Conservation (phyloP, 1,139 yeast genomes). For the Candida frijolesensis region DNA sequence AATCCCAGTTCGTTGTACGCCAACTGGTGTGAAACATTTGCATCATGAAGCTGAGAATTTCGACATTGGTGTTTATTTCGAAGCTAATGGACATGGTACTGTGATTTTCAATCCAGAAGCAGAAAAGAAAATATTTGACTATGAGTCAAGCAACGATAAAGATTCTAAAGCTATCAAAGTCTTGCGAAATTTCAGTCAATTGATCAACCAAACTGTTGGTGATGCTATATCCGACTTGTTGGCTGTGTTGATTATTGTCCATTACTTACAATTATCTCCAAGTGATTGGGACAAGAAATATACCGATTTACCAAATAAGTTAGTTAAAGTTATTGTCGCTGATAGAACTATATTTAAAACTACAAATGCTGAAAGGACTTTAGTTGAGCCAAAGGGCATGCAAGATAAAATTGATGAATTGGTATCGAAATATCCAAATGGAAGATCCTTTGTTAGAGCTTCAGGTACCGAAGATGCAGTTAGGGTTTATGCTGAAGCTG, state of each 20-base stretch:
- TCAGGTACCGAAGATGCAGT: slow-evolving; percentile 99
- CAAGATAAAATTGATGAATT: slow-evolving; percentile 71
- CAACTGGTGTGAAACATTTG: slow-evolving; percentile 95
- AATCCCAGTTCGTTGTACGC: slow-evolving; percentile 84
- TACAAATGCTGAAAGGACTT: slow-evolving; percentile 85
- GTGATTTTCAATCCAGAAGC: slow-evolving; percentile 74
- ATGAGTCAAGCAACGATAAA: slow-evolving; percentile 24
- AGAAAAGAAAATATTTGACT: slow-evolving; percentile 34
- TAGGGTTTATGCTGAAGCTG: slow-evolving; percentile 91
- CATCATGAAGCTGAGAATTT: slow-evolving; percentile 85
- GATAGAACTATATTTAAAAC: slow-evolving; percentile 82
- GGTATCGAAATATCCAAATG: slow-evolving; percentile 59
- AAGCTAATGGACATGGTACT: slow-evolving; percentile 99
- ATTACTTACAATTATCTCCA: slow-evolving; percentile 58
- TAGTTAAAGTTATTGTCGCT: slow-evolving; percentile 78
- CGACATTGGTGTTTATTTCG: slow-evolving; percentile 93
- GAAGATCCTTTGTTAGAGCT: slow-evolving; percentile 93
- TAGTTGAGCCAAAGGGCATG: slow-evolving; percentile 75
- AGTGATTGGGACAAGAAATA: slow-evolving; percentile 76
- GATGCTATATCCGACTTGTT: slow-evolving; percentile 92
- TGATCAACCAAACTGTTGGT: slow-evolving; percentile 96
- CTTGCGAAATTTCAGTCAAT: slow-evolving; percentile 58
- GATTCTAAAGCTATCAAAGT: slow-evolving; percentile 49
- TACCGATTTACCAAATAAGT: slow-evolving; percentile 81
- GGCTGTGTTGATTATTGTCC: slow-evolving; percentile 68